Evolutionary conservation across 371 early-diverging fungal genomes (phyloP).

Genomic region (Apophysomyces variabilis): DNA sequence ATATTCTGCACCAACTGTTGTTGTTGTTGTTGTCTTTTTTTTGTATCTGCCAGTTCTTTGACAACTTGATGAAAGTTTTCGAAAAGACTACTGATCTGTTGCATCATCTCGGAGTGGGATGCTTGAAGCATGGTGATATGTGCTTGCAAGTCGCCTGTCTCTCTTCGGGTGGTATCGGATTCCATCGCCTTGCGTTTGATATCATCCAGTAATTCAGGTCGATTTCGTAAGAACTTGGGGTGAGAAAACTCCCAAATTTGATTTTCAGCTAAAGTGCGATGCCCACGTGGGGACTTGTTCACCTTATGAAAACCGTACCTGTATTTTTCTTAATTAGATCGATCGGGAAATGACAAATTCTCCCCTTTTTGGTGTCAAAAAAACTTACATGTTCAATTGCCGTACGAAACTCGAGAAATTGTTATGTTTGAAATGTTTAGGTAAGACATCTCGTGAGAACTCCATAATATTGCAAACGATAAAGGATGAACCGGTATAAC

Average conservation of each 20-base stretch:
- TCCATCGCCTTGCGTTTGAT: slow-evolving; percentile 90
- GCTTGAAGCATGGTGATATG: slow-evolving; percentile 79
- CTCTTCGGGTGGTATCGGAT: slow-evolving; percentile 72
- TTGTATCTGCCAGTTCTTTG: slow-evolving; percentile 74
- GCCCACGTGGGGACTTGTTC: slow-evolving; percentile 85
- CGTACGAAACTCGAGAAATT: slow-evolving; percentile 90
- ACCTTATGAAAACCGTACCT: slow-evolving; percentile 92
- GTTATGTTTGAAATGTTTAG: slow-evolving; percentile 87
- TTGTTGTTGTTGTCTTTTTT: slow-evolving; percentile 66
- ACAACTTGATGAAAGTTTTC: slow-evolving; percentile 71
- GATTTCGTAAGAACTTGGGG: slow-evolving; percentile 79
- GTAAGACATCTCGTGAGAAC: slow-evolving; percentile 79
- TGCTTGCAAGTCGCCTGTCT: slow-evolving; percentile 72
- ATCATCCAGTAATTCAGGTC: slow-evolving; percentile 81
- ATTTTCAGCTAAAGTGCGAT: slow-evolving; percentile 81
- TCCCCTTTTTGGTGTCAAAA: neutral
- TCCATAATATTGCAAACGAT: slow-evolving; percentile 90
- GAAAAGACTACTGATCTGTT: slow-evolving; percentile 72
- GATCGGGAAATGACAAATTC: neutral
- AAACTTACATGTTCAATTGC: slow-evolving; percentile 83
- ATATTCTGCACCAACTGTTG: slow-evolving; percentile 63
- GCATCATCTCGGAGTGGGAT: slow-evolving; percentile 75
- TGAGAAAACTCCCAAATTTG: slow-evolving; percentile 95
- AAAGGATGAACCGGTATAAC: slow-evolving; percentile 84
- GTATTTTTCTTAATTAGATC: neutral